phyloP scores from a whole-genome alignment of 495 filamentous ascomycete species.

The Talaromyces thailandensis region DNA sequence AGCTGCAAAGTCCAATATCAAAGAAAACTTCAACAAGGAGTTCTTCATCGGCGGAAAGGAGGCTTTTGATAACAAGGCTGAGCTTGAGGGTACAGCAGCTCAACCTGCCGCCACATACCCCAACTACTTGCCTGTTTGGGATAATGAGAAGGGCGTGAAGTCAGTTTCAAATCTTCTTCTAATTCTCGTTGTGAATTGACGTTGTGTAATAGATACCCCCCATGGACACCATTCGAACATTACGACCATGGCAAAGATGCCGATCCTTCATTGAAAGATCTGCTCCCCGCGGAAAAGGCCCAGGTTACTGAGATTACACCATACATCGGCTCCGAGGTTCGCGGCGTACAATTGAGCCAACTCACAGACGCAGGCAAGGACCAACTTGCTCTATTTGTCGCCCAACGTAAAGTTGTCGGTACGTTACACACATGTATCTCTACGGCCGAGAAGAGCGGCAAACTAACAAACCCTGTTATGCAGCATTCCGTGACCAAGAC shows the following conservation, averaged over 20 bases:
- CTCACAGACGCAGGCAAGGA: constrained; percentile 44
- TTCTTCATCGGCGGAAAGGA: constrained; percentile 44
- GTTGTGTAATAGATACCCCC: constrained; percentile 26
- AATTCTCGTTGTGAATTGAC: not conserved
- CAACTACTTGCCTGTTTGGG: constrained; percentile 72
- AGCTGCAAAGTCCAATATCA: constrained; percentile 27
- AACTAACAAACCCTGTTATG: not conserved
- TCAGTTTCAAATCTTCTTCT: constrained; percentile 1
- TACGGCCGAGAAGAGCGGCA: not conserved
- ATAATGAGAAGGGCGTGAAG: constrained; percentile 33
- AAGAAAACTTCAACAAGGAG: constrained; percentile 54
- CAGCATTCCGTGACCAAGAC: constrained; percentile 54
- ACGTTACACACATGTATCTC: constrained; percentile 6
- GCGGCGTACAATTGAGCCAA: constrained; percentile 46
- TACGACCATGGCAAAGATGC: constrained; percentile 42
- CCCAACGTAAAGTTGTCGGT: constrained; percentile 48
- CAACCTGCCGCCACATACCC: constrained; percentile 49
- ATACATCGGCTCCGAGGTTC: constrained; percentile 46
- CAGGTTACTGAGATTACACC: constrained; percentile 41
- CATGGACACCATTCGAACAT: constrained; percentile 34
- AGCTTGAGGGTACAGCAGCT: constrained; percentile 35
- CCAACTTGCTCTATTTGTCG: constrained; percentile 48
- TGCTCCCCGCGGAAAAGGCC: constrained; percentile 33
- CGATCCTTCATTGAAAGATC: constrained; percentile 42
- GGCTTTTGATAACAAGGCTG: constrained; percentile 28